A percentile compares a stretch with the other conserved stretches of the same genome.
These are phyloP conservation scores for Apiotrichum akiyoshidainum DNA, from an alignment of 1,284 basidiomycete genomes.

Conservation along the genomic window DNA sequence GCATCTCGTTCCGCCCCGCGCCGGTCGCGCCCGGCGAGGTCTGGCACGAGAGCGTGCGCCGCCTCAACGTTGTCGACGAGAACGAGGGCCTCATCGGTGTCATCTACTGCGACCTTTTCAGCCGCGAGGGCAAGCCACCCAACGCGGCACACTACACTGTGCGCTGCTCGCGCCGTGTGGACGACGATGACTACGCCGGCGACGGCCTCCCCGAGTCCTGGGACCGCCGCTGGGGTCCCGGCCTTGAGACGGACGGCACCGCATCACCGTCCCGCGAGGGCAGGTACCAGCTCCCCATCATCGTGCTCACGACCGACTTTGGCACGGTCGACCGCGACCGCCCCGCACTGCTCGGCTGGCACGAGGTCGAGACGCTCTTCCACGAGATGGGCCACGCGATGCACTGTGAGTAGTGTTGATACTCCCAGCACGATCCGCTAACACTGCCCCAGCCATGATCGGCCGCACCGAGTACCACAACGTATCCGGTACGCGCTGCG, in stretches of 20 bases:
- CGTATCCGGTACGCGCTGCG: slow-evolving; percentile 95
- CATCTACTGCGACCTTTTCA: slow-evolving; percentile 91
- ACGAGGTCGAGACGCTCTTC: slow-evolving; percentile 90
- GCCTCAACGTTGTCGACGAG: slow-evolving; percentile 82
- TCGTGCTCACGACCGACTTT: slow-evolving; percentile 90
- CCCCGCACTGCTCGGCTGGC: slow-evolving; percentile 79
- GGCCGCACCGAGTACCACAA: slow-evolving; percentile 97
- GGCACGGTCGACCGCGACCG: slow-evolving; percentile 58
- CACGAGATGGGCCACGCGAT: slow-evolving; percentile 99
- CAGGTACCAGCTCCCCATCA: slow-evolving; percentile 81
- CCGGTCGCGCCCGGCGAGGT: slow-evolving; percentile 70
- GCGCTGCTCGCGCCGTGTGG: slow-evolving; percentile 84
- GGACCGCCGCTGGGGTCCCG: slow-evolving; percentile 40
- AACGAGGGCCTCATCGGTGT: slow-evolving; percentile 79
- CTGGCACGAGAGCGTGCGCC: slow-evolving; percentile 85
- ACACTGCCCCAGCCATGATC: slow-evolving; percentile 69
- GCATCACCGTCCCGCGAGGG: slow-evolving; percentile 58
- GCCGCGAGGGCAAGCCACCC: slow-evolving; percentile 76
- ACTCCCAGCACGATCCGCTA: not conserved
- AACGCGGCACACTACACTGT: slow-evolving; percentile 98
- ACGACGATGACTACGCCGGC: slow-evolving; percentile 75
- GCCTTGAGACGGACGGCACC: slow-evolving; percentile 43
- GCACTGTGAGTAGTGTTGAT: slow-evolving; percentile 71
- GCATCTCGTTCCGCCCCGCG: slow-evolving; percentile 69
- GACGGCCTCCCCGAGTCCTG: slow-evolving; percentile 55